A percentile compares a stretch with the other conserved stretches of the same genome.
Evolutionary conservation across 345 rosid genomes (phyloP).

Genomic region (Ceriops tagal): DNA sequence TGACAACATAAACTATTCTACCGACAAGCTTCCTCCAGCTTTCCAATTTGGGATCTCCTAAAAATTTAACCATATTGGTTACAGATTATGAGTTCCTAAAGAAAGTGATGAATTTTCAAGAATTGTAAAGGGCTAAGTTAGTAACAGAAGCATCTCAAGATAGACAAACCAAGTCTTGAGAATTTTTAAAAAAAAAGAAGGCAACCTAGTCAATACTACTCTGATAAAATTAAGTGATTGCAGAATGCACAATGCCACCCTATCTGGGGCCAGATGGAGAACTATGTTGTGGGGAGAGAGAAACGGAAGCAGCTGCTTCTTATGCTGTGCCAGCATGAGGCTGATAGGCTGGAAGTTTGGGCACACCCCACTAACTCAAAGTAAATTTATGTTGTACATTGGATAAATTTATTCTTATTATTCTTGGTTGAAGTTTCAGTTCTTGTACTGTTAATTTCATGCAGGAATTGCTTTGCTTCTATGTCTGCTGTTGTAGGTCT

Average conservation of each 20-base stretch:
- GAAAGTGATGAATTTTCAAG: neutral
- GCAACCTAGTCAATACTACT: neutral
- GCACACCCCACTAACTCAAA: conserved; percentile 85
- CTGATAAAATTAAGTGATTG: conserved; percentile 16
- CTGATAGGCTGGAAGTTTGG: conserved; percentile 99
- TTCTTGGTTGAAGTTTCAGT: conserved; percentile 4
- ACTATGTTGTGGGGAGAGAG: conserved; percentile 70
- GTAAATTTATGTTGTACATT: conserved; percentile 37
- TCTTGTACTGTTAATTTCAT: neutral
- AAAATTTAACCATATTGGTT: neutral
- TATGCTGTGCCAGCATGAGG: conserved; percentile 96
- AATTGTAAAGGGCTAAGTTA: neutral
- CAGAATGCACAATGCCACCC: conserved; percentile 80
- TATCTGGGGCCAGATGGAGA: conserved; percentile 97
- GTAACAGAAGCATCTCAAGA: neutral
- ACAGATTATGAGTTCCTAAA: too few relatives aligned
- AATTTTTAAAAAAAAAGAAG: neutral
- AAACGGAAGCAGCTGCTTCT: conserved; percentile 87
- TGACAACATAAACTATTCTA: neutral
- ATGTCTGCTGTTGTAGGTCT: conserved; percentile 4
- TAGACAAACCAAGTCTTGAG: neutral
- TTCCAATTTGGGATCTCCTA: neutral
- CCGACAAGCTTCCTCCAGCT: conserved; percentile 1
- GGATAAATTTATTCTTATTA: neutral
- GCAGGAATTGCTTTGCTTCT: neutral